phyloP scores from a whole-genome alignment of 345 rosid genomes.

The Carallia pectinifolia region DNA sequence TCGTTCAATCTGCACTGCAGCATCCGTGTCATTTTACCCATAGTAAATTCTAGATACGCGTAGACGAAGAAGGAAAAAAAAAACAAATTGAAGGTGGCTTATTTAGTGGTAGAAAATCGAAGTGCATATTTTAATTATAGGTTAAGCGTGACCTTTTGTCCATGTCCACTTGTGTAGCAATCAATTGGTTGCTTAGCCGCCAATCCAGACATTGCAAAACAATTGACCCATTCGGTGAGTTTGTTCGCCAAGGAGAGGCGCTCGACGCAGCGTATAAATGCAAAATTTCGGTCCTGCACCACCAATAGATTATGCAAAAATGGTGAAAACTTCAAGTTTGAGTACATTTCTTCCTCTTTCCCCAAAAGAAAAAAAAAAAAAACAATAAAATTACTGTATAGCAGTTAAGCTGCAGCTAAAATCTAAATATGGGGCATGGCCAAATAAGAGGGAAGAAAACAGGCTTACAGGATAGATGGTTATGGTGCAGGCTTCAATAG shows the following conservation, averaged over 20 bases:
- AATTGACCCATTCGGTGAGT: conserved; percentile 44
- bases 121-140: too few relatives aligned
- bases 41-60: background rate
- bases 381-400: too few relatives aligned
- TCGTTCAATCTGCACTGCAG: conserved; percentile 57
- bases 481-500: conserved; percentile 58
- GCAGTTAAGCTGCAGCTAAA: background rate
- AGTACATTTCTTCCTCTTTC: too few relatives aligned
- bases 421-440: background rate
- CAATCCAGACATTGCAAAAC: conserved; percentile 43
- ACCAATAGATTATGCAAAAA: too few relatives aligned
- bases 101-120: too few relatives aligned
- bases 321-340: too few relatives aligned
- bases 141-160: conserved; percentile 37
- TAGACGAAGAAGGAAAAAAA: too few relatives aligned
- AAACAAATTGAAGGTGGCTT: background rate
- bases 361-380: too few relatives aligned
- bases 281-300: conserved; percentile 51
- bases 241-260: conserved; percentile 39
- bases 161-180: conserved; percentile 56
- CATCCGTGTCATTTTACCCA: background rate
- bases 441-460: background rate
- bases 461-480: conserved; percentile 45
- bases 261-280: conserved; percentile 54
- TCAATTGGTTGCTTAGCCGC: conserved; percentile 40